Evolutionary conservation across 345 rosid genomes (phyloP).

Genomic region (Eutrema japonicum): DNA sequence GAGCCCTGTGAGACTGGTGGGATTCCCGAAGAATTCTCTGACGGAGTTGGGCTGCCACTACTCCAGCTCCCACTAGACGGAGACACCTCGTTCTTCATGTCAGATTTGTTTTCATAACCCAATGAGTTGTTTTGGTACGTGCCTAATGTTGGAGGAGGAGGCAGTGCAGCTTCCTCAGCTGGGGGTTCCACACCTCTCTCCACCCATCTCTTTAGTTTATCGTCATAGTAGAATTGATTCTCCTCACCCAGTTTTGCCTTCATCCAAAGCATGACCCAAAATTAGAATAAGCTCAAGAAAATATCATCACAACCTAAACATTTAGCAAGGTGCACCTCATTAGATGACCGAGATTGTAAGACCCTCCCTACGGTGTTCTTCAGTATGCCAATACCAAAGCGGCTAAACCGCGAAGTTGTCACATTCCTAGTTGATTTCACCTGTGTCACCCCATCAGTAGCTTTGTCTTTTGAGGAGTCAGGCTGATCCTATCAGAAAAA

Average conservation of each 20-base stretch:
- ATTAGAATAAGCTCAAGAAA: slow-evolving; percentile 33
- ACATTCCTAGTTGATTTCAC: slow-evolving; percentile 54
- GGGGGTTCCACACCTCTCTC: slow-evolving; percentile 94
- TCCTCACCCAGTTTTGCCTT: slow-evolving; percentile 94
- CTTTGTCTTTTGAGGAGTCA: slow-evolving; percentile 60
- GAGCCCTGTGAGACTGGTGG: slow-evolving; percentile 81
- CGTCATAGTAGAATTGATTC: slow-evolving; percentile 91
- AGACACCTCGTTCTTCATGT: slow-evolving; percentile 54
- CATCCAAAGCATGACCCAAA: slow-evolving; percentile 41
- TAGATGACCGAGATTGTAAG: slow-evolving; percentile 66
- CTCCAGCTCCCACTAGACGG: slow-evolving; percentile 58
- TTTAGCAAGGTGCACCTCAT: slow-evolving; percentile 60
- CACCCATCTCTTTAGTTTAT: slow-evolving; percentile 96
- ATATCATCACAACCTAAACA: slow-evolving; percentile 14
- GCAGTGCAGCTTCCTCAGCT: slow-evolving; percentile 74
- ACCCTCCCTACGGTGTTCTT: slow-evolving; percentile 89
- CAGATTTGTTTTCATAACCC: slow-evolving; percentile 59
- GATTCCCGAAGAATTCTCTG: slow-evolving; percentile 64
- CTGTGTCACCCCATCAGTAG: slow-evolving; percentile 54
- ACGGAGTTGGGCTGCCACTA: slow-evolving; percentile 51
- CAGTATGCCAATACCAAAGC: slow-evolving; percentile 80
- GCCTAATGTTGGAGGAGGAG: slow-evolving; percentile 88
- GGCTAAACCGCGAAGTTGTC: slow-evolving; percentile 70
- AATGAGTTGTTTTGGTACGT: slow-evolving; percentile 66
- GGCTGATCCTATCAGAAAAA: slow-evolving; percentile 52